phyloP scores from a whole-genome alignment of 164 flowering plant species.

The Sextonia rubra region DNA sequence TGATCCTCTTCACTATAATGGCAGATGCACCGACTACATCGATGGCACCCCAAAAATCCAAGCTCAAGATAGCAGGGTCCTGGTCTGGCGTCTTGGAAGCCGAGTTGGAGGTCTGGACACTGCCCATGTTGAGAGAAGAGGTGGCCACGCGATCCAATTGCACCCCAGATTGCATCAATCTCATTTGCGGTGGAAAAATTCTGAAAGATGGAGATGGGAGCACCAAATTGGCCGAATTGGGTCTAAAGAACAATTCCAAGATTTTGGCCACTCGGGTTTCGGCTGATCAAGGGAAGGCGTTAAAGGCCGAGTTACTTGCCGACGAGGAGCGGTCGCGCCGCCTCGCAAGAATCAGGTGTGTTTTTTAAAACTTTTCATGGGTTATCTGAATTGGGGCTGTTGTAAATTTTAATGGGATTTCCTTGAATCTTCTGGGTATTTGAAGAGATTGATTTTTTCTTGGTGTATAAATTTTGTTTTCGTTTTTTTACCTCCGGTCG shows the following conservation, averaged over 20 bases:
- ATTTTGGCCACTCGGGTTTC: slow-evolving; percentile 45
- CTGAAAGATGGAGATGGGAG: slow-evolving; percentile 53
- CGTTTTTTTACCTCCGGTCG: too few relatives aligned
- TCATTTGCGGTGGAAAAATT: slow-evolving; percentile 64
- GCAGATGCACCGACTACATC: neutral
- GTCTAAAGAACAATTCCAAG: slow-evolving; percentile 65
- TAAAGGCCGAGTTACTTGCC: slow-evolving; percentile 42
- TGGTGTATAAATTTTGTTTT: too few relatives aligned
- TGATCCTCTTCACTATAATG: neutral
- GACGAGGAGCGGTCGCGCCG: slow-evolving; percentile 67
- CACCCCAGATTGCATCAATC: slow-evolving; percentile 45
- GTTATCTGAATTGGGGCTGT: neutral
- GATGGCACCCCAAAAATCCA: slow-evolving; percentile 13
- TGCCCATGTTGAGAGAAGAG: slow-evolving; percentile 56
- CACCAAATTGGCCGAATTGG: slow-evolving; percentile 49
- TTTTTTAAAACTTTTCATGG: neutral
- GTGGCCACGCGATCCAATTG: slow-evolving; percentile 54
- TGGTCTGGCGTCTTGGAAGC: slow-evolving; percentile 76
- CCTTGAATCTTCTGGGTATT: neutral
- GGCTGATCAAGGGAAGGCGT: slow-evolving; percentile 39
- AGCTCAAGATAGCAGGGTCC: slow-evolving; percentile 70
- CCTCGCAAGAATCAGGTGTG: slow-evolving; percentile 66
- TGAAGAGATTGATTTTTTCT: neutral
- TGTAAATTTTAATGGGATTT: neutral
- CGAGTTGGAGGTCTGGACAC: slow-evolving; percentile 62